Conservation (phyloP, 2,329 filamentous ascomycete species). For the Aspergillus sp. region DNA sequence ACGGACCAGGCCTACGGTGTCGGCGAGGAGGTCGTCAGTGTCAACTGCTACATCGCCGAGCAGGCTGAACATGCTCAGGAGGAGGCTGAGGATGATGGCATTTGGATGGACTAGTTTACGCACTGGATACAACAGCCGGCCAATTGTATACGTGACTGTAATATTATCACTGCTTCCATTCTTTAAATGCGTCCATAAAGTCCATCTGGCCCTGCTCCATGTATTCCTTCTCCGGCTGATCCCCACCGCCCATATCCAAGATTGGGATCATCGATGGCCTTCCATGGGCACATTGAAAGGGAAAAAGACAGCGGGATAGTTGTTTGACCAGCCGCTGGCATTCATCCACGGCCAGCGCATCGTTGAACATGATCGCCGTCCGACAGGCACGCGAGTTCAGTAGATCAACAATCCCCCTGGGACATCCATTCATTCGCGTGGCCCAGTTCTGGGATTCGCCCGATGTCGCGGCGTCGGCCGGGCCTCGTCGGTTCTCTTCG, state of each 20-base stretch:
- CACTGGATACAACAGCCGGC: too few species aligned
- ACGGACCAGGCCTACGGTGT: not conserved
- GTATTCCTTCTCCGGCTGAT: not conserved
- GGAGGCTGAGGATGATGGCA: too few species aligned
- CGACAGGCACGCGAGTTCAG: constrained; percentile 51
- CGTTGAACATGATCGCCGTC: constrained; percentile 53
- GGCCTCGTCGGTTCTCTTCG: constrained; percentile 44
- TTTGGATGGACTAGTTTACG: too few species aligned
- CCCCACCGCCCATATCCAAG: constrained; percentile 26
- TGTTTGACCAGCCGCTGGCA: constrained; percentile 38
- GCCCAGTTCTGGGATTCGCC: constrained; percentile 50
- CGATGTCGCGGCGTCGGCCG: not conserved
- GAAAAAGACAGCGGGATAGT: constrained; percentile 45
- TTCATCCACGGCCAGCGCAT: constrained; percentile 37
- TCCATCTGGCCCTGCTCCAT: not conserved
- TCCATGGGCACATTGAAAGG: constrained; percentile 53
- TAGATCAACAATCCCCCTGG: constrained; percentile 69
- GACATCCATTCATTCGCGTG: constrained; percentile 65
- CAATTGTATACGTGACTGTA: not conserved
- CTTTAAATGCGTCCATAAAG: not conserved
- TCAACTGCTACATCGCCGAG: not conserved
- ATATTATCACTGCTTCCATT: not conserved
- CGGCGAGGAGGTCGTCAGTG: not conserved
- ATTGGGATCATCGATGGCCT: constrained; percentile 49
- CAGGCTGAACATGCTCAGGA: not conserved